These are phyloP conservation scores for Lyophyllum semitale DNA, from an alignment of 768 basidiomycete species.

Conservation along the genomic window DNA sequence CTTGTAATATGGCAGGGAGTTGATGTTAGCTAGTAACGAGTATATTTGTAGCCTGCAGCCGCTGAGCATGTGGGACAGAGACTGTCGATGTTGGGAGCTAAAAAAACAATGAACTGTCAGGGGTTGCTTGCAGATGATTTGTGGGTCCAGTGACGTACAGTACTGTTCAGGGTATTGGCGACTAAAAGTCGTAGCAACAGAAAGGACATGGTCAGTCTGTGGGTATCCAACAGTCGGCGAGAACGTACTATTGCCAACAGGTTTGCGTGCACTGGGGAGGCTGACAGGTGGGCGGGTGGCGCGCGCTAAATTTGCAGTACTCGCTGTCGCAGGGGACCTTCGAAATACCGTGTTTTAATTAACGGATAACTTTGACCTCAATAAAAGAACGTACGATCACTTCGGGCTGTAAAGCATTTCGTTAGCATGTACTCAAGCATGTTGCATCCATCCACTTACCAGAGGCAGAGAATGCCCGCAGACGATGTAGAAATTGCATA, in stretches of 20 bases:
- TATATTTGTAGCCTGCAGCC: constrained; percentile 3
- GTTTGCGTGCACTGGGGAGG: constrained; percentile 42
- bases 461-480: constrained; percentile 14
- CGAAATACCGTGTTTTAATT: not conserved
- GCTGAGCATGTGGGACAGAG: constrained; percentile 42
- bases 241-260: constrained; percentile 47
- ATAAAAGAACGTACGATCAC: constrained; percentile 23
- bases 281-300: constrained; percentile 44
- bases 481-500: constrained; percentile 10
- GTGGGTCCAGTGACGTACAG: constrained; percentile 28
- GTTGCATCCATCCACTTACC: not conserved
- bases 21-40: constrained; percentile 4
- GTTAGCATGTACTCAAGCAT: not conserved
- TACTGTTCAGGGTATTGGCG: constrained; percentile 49
- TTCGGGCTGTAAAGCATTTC: constrained; percentile 18
- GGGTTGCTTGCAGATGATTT: not conserved
- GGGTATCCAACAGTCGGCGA: not conserved
- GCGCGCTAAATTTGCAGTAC: constrained; percentile 54
- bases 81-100: constrained; percentile 45
- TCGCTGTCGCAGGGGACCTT: constrained; percentile 48
- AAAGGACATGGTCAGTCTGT: not conserved
- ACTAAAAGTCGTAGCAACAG: constrained; percentile 23
- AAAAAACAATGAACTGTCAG: not conserved
- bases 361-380: constrained; percentile 17
- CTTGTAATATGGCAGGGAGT: not conserved